Percentiles rank a stretch among this genome's conserved stretches.
Evolutionary conservation across 1,284 basidiomycete genomes (phyloP).

Genomic region (Ustilago shanxiensis): DNA sequence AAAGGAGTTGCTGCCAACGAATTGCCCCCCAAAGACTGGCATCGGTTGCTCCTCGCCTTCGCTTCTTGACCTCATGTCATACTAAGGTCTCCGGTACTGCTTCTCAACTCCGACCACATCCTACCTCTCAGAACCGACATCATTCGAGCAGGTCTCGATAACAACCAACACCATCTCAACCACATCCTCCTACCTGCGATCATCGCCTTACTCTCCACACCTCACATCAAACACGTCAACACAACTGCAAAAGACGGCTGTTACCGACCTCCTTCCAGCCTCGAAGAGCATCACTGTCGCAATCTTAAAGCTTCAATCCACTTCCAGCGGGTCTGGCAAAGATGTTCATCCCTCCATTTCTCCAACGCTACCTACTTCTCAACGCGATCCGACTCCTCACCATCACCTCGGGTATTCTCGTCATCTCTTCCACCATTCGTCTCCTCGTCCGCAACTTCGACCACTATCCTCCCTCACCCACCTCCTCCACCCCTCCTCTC

Average conservation of each 20-base stretch:
- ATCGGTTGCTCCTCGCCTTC: not conserved
- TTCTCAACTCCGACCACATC: not conserved
- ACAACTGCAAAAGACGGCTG: not conserved
- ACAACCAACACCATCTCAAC: not conserved
- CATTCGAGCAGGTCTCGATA: not conserved
- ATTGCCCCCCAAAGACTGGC: not conserved
- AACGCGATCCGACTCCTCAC: conserved; percentile 48
- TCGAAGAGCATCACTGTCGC: not conserved
- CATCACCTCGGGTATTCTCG: conserved; percentile 38
- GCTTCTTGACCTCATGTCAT: not conserved
- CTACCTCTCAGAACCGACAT: not conserved
- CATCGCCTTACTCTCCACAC: not conserved
- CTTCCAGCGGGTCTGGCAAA: too few species aligned
- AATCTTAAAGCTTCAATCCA: too few species aligned
- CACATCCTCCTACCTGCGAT: not conserved
- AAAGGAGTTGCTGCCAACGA: not conserved
- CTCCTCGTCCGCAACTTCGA: conserved; percentile 30
- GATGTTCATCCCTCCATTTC: conserved; percentile 44
- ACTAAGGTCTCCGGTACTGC: too few species aligned
- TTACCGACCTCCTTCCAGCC: not conserved
- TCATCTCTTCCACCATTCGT: conserved; percentile 34
- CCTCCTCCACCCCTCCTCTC: not conserved
- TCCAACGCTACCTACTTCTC: conserved; percentile 47
- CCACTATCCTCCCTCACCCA: conserved; percentile 24
- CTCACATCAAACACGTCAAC: not conserved